A percentile compares a stretch with the other conserved stretches of the same genome.
Conservation (phyloP, 192 early-diverging fungal species). For the Backusella sp. region DNA sequence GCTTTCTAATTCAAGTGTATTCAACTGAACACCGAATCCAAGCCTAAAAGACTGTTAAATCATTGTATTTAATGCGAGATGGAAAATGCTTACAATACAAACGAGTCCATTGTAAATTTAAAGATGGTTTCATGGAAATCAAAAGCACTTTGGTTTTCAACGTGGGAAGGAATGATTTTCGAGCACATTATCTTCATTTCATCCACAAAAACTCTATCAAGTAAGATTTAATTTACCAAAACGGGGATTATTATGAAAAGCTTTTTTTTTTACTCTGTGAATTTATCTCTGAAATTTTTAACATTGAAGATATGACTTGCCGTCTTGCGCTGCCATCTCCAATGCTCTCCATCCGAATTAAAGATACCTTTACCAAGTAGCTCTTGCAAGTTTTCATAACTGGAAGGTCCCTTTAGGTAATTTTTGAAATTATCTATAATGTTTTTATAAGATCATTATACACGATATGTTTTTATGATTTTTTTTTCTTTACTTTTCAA, state of each 20-base stretch:
- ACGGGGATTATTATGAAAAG: no score
- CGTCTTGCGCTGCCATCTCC: conserved; percentile 42
- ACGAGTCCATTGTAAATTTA: conserved; percentile 45
- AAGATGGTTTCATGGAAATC: conserved; percentile 43
- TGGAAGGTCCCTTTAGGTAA: conserved; percentile 30
- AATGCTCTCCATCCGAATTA: conserved; percentile 22
- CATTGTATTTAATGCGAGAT: no score
- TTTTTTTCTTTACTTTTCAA: conserved; percentile 7
- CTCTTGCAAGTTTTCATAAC: conserved; percentile 36
- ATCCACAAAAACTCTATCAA: conserved; percentile 29
- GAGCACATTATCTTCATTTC: conserved; percentile 20
- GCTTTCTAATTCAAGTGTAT: conserved; percentile 31
- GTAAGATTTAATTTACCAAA: no score
- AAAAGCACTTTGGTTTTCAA: conserved; percentile 24
- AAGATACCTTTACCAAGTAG: conserved; percentile 10
- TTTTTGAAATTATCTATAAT: conserved; percentile 9
- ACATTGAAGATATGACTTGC: conserved; percentile 43
- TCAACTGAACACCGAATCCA: conserved; percentile 47
- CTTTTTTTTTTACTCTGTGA: conserved; percentile 12
- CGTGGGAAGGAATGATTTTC: conserved; percentile 16
- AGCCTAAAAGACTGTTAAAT: conserved; percentile 7
- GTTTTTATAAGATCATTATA: no score
- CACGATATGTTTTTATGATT: no score
- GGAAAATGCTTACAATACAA: conserved; percentile 34
- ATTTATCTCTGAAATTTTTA: conserved; percentile 38